Evolutionary conservation across 768 basidiomycete species (phyloP).

Genomic region (Atractiella rhizophila): DNA sequence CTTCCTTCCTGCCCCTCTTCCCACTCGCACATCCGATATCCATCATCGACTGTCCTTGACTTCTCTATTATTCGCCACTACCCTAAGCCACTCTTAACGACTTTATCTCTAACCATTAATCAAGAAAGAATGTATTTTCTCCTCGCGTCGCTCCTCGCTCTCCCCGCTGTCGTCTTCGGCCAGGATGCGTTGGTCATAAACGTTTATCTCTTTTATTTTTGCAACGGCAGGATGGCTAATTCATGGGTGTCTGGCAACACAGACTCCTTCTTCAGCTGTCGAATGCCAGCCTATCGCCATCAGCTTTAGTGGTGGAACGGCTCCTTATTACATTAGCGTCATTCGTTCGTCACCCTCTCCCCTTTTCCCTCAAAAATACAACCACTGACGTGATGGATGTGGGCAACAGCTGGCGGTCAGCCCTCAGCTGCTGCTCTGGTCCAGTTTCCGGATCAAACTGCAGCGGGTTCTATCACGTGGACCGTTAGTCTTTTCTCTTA

Average conservation of each 20-base stretch:
- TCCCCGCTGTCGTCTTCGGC: neutral
- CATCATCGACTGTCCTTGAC: no score
- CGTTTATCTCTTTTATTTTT: no score
- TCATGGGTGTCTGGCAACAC: neutral
- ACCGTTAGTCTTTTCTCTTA: neutral
- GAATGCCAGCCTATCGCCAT: conserved; percentile 5
- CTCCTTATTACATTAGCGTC: conserved; percentile 1
- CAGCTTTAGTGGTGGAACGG: neutral
- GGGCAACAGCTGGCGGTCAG: conserved; percentile 9
- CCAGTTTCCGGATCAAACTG: conserved; percentile 3
- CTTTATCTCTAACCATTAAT: no score
- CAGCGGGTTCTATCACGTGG: conserved; percentile 12
- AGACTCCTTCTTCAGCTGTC: conserved; percentile 3
- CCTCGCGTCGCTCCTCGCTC: neutral
- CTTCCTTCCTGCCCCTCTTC: no score
- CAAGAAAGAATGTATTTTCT: neutral
- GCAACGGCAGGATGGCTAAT: neutral
- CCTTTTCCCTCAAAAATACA: neutral
- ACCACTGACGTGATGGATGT: neutral
- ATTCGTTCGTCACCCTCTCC: neutral
- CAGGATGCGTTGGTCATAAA: neutral
- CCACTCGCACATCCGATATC: no score
- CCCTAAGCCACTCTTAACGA: no score
- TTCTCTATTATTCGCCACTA: no score
- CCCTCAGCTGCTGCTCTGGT: conserved; percentile 2